phyloP scores from a whole-genome alignment of 2,329 filamentous ascomycete species.

The Epicoccum sorghinum region DNA sequence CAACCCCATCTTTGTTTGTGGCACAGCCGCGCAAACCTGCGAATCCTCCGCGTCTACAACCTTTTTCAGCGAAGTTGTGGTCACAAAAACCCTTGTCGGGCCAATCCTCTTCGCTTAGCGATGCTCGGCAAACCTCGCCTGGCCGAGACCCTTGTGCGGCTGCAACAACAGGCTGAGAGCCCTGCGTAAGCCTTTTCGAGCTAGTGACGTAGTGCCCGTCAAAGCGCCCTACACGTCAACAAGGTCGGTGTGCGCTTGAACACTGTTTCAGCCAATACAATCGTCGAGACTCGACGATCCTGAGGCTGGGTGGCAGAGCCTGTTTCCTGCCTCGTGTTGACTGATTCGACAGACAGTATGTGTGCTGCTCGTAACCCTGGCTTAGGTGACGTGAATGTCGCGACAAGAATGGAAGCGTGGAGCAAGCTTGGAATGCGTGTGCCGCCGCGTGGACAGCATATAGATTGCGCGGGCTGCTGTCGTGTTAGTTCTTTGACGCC shows the following conservation, averaged over 20 bases:
- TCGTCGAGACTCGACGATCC: slow-evolving; percentile 17
- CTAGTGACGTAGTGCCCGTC: slow-evolving; percentile 19
- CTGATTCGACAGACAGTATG: slow-evolving; percentile 18
- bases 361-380: slow-evolving; percentile 19
- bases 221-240: slow-evolving; percentile 29
- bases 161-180: slow-evolving; percentile 20
- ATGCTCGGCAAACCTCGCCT: slow-evolving; percentile 6
- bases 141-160: slow-evolving; percentile 11
- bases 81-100: neutral
- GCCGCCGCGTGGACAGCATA: slow-evolving; percentile 11
- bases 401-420: slow-evolving; percentile 15
- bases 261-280: slow-evolving; percentile 15
- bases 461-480: slow-evolving; percentile 5
- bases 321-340: slow-evolving; percentile 13
- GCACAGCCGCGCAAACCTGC: slow-evolving; percentile 11
- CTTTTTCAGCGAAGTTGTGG: slow-evolving; percentile 1
- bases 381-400: slow-evolving; percentile 33
- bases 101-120: slow-evolving; percentile 5
- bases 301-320: slow-evolving; percentile 28
- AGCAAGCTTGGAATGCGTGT: slow-evolving; percentile 17
- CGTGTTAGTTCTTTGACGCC: slow-evolving; percentile 1
- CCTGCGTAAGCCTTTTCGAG: slow-evolving; percentile 22
- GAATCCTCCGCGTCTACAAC: neutral
- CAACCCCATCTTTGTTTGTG: slow-evolving; percentile 13
- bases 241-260: slow-evolving; percentile 24